Evolutionary conservation across 106 monocot species (phyloP).

Genomic region (Phalaenopsis equestris): DNA sequence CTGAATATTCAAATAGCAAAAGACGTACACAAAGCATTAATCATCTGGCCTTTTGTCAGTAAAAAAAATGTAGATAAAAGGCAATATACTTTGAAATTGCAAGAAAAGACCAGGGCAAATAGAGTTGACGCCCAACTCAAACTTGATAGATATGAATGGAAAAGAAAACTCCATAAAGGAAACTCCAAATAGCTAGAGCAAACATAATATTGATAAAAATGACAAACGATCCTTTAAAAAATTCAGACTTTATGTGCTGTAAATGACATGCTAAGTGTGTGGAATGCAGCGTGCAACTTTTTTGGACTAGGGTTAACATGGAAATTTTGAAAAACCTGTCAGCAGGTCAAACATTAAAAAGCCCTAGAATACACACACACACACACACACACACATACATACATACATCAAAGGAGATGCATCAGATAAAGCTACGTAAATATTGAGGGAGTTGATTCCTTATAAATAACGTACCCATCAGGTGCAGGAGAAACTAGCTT

Average conservation of each 20-base stretch:
- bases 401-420: no score
- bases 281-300: neutral
- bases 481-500: slow-evolving; percentile 29
- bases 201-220: neutral
- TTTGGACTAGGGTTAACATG: neutral
- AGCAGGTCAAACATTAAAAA: neutral
- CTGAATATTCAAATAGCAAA: neutral
- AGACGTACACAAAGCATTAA: neutral
- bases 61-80: neutral
- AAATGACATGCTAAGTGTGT: neutral
- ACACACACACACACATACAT: no score
- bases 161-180: neutral
- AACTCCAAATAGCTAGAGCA: neutral
- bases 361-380: no score
- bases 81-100: neutral
- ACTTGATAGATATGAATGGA: neutral
- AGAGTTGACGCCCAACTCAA: neutral
- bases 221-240: neutral
- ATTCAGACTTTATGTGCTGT: neutral
- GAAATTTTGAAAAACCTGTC: neutral
- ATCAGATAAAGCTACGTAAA: neutral
- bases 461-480: slow-evolving; percentile 41
- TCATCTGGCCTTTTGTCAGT: neutral
- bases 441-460: neutral
- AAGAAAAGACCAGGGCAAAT: neutral